Conservation (phyloP, 345 rosid species). For the Eucalyptus albens region DNA sequence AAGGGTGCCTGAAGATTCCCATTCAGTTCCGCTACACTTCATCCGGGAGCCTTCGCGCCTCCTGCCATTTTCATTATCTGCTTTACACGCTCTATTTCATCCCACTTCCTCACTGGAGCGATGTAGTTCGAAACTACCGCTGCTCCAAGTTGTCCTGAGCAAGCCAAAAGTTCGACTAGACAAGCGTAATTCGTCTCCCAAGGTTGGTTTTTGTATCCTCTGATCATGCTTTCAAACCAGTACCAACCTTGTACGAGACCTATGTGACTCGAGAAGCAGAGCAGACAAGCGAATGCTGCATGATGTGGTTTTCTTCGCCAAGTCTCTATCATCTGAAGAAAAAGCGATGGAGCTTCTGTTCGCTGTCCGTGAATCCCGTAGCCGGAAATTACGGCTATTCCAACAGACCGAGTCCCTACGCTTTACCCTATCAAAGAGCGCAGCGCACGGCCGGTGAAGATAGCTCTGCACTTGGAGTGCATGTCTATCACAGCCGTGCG, state of each 20-base stretch:
- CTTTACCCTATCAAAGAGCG: constrained; percentile 29
- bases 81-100: constrained; percentile 42
- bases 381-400: constrained; percentile 55
- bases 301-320: constrained; percentile 35
- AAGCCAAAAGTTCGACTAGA: constrained; percentile 10
- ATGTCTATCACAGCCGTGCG: constrained; percentile 55
- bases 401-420: constrained; percentile 47
- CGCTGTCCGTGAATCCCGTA: constrained; percentile 67
- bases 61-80: constrained; percentile 41
- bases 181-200: constrained; percentile 56
- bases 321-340: constrained; percentile 34
- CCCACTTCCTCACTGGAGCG: constrained; percentile 46
- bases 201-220: constrained; percentile 31
- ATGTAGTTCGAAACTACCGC: constrained; percentile 72
- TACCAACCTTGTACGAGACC: constrained; percentile 52
- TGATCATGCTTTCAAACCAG: constrained; percentile 43
- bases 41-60: constrained; percentile 57
- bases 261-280: constrained; percentile 66
- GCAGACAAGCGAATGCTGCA: constrained; percentile 44
- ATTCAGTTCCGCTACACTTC: constrained; percentile 43
- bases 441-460: constrained; percentile 18
- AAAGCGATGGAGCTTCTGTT: constrained; percentile 43
- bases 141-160: constrained; percentile 57
- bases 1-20: constrained; percentile 45
- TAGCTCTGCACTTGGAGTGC: constrained; percentile 61